Evolutionary conservation across 495 filamentous ascomycete genomes (phyloP), one percentile per base, ranked within the genome.

Genomic region (Trichoderma erinaceum): DNA sequence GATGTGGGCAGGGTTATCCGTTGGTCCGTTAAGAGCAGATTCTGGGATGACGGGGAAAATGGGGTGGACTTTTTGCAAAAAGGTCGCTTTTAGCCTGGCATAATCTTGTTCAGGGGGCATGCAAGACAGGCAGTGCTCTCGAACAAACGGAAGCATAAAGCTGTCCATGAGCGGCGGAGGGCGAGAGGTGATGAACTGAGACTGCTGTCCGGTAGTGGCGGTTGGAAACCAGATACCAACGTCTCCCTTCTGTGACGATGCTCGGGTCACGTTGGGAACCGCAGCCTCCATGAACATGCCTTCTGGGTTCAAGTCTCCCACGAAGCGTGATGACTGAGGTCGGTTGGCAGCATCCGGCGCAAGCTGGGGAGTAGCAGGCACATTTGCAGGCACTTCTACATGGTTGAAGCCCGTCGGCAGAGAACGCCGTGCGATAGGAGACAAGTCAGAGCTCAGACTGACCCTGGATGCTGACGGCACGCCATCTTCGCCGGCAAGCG

Each of bases 241-340:
- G 25, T 74, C 74, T 11, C 75, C 75, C 16, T 74, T 72, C n/a
- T 75, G 73, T 7, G 76, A 80, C 12, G 73, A 74, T 43, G 73
- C 77, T 58, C 73, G 78, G 29, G 69, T 75, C 27, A 74, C 74
- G 69, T 73, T 75, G 41, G 77, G 71, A 65, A 72, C 73, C 27
- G 81, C 80, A 32, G 77, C 79, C 15, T 81, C 78, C 66, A 83
- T 76, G 27, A 86, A 75, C 12, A 83, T 79, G 32, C 79, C 78
- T 70, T 85, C 82, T n/a, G 83, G 83, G 71, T 81, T 85, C 15
- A 83, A 66, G 63, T 86, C 83, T 29, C 83, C 83, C 23, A 85
- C 73, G 63, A 84, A 87, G 1, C 79, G 73, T 18, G 81, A 74
- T 1, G 72, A 67, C 50, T 65, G 35, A 32, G 64, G 41, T 29